Evolutionary conservation across 106 monocot species (phyloP).

Genomic region (Xerophyta viscosa): DNA sequence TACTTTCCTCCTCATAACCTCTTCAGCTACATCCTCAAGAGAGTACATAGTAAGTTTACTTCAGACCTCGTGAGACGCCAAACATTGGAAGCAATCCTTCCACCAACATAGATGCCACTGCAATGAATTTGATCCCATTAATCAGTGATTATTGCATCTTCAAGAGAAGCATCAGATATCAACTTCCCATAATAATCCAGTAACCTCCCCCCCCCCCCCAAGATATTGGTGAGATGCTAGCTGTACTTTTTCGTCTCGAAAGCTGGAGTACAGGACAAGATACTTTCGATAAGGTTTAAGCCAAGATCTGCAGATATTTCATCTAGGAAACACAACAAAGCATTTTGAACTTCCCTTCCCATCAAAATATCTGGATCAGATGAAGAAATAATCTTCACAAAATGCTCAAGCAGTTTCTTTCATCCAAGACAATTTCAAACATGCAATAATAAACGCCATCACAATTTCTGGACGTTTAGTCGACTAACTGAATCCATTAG

Average conservation of each 20-base stretch:
- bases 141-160: constrained; percentile 46
- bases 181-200: no score
- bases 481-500: no score
- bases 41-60: constrained; percentile 76
- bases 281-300: constrained; percentile 49
- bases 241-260: constrained; percentile 25
- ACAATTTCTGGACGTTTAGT: constrained; percentile 68
- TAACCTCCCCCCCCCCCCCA: no score
- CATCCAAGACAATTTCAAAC: constrained; percentile 38
- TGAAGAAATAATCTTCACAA: no score
- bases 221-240: no score
- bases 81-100: constrained; percentile 94
- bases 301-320: constrained; percentile 75
- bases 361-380: no score
- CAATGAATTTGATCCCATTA: constrained; percentile 79
- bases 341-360: no score
- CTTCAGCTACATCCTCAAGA: constrained; percentile 82
- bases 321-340: constrained; percentile 77
- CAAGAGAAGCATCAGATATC: no score
- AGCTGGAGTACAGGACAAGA: constrained; percentile 63
- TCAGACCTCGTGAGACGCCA: constrained; percentile 88
- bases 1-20: constrained; percentile 70
- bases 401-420: no score
- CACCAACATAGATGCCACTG: constrained; percentile 88
- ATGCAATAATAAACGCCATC: constrained; percentile 47